Conservation (phyloP, 1,284 basidiomycete species). For the Cystobasidiaceae sp. region DNA sequence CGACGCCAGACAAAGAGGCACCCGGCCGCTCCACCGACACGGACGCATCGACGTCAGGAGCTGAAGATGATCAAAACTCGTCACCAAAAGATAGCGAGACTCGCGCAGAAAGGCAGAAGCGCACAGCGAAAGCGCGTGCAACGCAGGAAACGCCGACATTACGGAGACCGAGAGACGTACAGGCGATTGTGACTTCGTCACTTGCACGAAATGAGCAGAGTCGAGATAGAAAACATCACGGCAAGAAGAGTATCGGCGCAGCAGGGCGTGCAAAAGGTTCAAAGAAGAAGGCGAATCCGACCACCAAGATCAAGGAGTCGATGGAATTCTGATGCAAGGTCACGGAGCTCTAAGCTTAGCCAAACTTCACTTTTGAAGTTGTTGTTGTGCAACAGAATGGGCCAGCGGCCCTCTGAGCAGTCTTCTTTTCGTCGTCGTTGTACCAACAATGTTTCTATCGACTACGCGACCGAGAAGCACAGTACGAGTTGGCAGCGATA, state of each 20-base stretch:
- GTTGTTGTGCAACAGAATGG: too few relatives aligned
- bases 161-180: conserved; percentile 30
- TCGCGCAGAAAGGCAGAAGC: conserved; percentile 6
- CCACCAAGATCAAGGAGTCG: conserved; percentile 6
- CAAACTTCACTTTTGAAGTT: too few relatives aligned
- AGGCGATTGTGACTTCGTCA: conserved; percentile 33
- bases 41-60: conserved; percentile 5
- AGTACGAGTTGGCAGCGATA: too few relatives aligned
- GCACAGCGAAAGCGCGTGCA: conserved; percentile 10
- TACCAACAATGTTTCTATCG: too few relatives aligned
- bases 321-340: too few relatives aligned
- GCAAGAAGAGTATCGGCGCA: conserved; percentile 38
- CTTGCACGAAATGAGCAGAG: conserved; percentile 30
- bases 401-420: too few relatives aligned
- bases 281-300: conserved; percentile 42
- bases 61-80: conserved; percentile 33
- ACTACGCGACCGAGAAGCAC: too few relatives aligned
- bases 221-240: conserved; percentile 40
- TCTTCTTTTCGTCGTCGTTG: too few relatives aligned
- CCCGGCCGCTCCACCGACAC: not conserved
- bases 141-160: not conserved
- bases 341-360: too few relatives aligned
- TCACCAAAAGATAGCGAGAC: conserved; percentile 20
- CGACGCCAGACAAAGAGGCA: too few relatives aligned
- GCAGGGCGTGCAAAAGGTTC: conserved; percentile 41